Evolutionary conservation across 306 rosid species (phyloP), one percentile per base, ranked within the genome.

Genomic region (Cucumis hystrix): DNA sequence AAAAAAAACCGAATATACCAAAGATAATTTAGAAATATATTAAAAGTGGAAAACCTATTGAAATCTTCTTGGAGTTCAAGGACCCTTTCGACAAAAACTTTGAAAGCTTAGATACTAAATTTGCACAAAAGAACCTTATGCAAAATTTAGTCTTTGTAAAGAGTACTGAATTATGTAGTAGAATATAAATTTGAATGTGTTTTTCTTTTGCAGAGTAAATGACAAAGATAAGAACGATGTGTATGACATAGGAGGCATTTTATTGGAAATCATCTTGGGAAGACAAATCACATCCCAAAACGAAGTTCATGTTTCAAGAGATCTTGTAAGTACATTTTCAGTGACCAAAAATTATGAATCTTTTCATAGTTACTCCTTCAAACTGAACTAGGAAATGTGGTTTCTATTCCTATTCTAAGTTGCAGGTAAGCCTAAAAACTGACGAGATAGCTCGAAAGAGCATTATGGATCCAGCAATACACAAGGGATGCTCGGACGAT

Each of bases 191-290:
- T 11, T 13, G 40, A 13, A 20, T 41, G 14, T 43, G 21, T 21
- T 47, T 70, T 79, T 72, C 77, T 33, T 33, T 67, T 79, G 81
- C 87, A 94, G 97, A 83, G 82, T 70, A 40, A 82, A 82, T 25
- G 84, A 86, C 76, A 91, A 68, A 12, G 96, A 88, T 75, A 91
- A 95, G 91, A 86, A 83, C 82, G 97, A 95, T 80, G 90, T 95
- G 71, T 89, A 89, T 70, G 97, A 90, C 85, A 89, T 92, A 78
- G 99, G 99, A 54, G 96, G 88, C 65, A 84, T 95, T 82, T 80
- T 92, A 83, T 87, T 90, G 39, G 99, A 95, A 85, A 82, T 92
- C 83, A 90, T 92, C 83, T 65, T 92, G 54, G 99, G 99, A 77
- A 84, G 99, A 77, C 89, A 96, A 35, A 80, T 95, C 78, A 86